These are phyloP conservation scores for Aaosphaeria pasadenensis DNA, from an alignment of 2,329 filamentous ascomycete genomes.

Conservation along the genomic window DNA sequence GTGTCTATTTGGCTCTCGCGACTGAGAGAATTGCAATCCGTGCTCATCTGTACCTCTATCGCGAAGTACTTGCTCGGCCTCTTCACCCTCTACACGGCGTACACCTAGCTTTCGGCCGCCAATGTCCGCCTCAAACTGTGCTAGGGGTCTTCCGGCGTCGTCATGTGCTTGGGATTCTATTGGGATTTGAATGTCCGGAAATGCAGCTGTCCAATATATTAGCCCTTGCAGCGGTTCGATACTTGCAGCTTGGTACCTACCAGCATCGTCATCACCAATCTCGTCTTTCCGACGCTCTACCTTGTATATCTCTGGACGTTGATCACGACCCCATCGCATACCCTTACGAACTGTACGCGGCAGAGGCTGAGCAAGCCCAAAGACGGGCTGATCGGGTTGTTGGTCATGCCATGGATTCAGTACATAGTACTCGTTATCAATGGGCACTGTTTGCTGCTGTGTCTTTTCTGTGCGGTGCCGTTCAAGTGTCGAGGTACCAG, in stretches of 20 bases:
- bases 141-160: not conserved
- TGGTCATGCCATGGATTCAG: conserved; percentile 56
- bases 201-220: too few relatives aligned
- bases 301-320: conserved; percentile 16
- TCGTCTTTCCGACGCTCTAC: not conserved
- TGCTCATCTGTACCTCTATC: conserved; percentile 19
- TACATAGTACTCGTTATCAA: conserved; percentile 54
- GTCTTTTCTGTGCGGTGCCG: conserved; percentile 18
- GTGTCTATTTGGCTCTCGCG: conserved; percentile 8
- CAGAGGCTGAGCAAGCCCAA: conserved; percentile 53
- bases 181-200: not conserved
- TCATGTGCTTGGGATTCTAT: not conserved
- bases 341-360: conserved; percentile 53
- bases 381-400: conserved; percentile 51
- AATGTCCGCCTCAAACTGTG: not conserved
- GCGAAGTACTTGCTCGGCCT: not conserved
- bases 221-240: not conserved
- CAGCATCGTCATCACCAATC: not conserved
- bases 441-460: conserved; percentile 24
- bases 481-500: not conserved
- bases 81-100: not conserved
- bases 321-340: conserved; percentile 44
- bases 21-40: conserved; percentile 10
- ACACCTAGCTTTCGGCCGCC: conserved; percentile 2
- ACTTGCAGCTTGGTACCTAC: not conserved